Conservation (phyloP, 495 filamentous ascomycete species). For the Pyronema domesticum region DNA sequence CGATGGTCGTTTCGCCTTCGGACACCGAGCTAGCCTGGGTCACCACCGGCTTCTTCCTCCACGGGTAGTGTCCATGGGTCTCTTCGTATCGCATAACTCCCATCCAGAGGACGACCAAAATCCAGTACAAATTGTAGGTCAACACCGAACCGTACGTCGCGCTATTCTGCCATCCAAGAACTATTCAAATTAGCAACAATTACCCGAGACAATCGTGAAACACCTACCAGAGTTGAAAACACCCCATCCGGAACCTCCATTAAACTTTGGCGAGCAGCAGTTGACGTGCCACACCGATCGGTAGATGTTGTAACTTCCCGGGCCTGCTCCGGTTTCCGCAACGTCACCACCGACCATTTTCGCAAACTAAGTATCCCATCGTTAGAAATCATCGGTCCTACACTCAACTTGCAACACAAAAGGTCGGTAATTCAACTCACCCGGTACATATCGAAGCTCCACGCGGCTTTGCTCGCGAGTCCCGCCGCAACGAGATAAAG, state of each 20-base stretch:
- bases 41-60: conserved; percentile 27
- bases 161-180: conserved; percentile 73
- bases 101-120: conserved; percentile 46
- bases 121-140: conserved; percentile 79
- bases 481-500: conserved; percentile 56
- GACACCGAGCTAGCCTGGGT: too few species aligned
- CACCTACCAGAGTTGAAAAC: conserved; percentile 54
- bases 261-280: conserved; percentile 56
- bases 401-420: too few species aligned
- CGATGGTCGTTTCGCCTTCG: too few species aligned
- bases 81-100: conserved; percentile 48
- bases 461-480: conserved; percentile 46
- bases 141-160: conserved; percentile 72
- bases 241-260: conserved; percentile 71
- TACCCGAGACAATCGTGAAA: not conserved
- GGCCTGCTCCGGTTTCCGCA: conserved; percentile 52
- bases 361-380: conserved; percentile 7
- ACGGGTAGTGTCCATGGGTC: conserved; percentile 46
- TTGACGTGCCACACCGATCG: conserved; percentile 86
- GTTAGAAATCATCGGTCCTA: not conserved
- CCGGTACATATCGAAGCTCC: conserved; percentile 38
- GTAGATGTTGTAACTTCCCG: conserved; percentile 75
- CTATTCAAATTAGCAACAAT: too few species aligned
- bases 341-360: conserved; percentile 48
- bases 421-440: not conserved